These are phyloP conservation scores for Pythium phragmitis DNA, from an alignment of 352 stramenopile genomes.

Conservation along the genomic window DNA sequence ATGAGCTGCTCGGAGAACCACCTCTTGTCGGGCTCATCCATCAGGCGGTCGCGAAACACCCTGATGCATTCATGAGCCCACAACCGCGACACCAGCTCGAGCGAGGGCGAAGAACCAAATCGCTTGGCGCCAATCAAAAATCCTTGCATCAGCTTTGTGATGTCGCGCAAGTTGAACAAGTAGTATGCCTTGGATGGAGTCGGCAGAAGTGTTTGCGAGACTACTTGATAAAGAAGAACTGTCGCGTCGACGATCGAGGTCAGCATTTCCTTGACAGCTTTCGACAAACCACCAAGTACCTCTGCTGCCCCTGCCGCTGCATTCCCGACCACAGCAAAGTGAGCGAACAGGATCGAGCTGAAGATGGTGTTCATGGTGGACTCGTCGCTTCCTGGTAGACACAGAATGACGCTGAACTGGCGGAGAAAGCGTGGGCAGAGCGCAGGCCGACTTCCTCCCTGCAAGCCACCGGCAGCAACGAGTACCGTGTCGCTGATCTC, in stretches of 20 bases:
- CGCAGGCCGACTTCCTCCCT: conserved; percentile 51
- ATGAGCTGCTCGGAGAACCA: conserved; percentile 89
- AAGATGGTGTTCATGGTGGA: conserved; percentile 90
- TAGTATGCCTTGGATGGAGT: conserved; percentile 85
- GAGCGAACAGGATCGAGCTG: conserved; percentile 70
- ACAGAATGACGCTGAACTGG: conserved; percentile 68
- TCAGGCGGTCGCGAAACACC: conserved; percentile 92
- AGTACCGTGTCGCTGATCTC: conserved; percentile 68
- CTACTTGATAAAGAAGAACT: conserved; percentile 55
- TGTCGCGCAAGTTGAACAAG: conserved; percentile 80
- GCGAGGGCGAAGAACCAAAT: conserved; percentile 20
- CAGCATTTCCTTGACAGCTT: conserved; percentile 46
- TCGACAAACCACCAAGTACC: no score
- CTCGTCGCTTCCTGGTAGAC: conserved; percentile 70
- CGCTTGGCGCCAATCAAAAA: conserved; percentile 49
- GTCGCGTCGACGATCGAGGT: conserved; percentile 57
- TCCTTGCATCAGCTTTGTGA: conserved; percentile 79
- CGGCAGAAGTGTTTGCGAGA: conserved; percentile 57
- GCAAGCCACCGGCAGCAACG: conserved; percentile 57
- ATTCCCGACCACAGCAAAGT: conserved; percentile 27
- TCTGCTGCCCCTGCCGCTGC: conserved; percentile 4
- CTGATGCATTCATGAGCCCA: conserved; percentile 91
- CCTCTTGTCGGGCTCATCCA: conserved; percentile 72
- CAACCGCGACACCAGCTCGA: conserved; percentile 62
- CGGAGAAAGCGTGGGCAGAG: conserved; percentile 66